These are phyloP conservation scores for Tagetes patula DNA, from an alignment of 129 eudicot species.

Conservation along the genomic window DNA sequence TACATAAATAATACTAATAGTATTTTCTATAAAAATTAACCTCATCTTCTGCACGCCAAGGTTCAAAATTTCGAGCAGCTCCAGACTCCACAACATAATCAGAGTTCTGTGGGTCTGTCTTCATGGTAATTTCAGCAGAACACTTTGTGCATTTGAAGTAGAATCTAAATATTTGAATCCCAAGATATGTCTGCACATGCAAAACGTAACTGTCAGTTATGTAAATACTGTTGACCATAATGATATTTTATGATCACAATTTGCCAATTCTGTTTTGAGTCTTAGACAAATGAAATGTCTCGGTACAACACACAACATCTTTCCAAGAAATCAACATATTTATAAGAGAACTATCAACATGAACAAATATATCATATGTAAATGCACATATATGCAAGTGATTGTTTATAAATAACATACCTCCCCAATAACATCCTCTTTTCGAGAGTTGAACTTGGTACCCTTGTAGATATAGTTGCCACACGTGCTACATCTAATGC, in stretches of 20 bases:
- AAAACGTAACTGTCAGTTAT: conserved; percentile 8
- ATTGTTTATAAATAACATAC: conserved; percentile 22
- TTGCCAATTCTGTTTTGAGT: background rate
- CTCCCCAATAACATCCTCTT: conserved; percentile 77
- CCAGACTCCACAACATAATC: conserved; percentile 69
- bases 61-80: conserved; percentile 68
- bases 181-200: conserved; percentile 63
- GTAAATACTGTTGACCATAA: background rate
- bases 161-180: conserved; percentile 74
- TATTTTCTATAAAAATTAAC: conserved; percentile 21
- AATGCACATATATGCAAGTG: background rate
- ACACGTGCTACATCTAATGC: conserved; percentile 64
- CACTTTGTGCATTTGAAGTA: conserved; percentile 78
- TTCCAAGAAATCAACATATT: background rate
- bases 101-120: conserved; percentile 81
- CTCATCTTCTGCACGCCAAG: conserved; percentile 79
- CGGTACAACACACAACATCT: background rate
- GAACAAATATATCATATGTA: background rate
- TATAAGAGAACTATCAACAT: background rate
- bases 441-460: conserved; percentile 73
- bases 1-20: background rate
- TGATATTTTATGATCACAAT: background rate
- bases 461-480: conserved; percentile 73
- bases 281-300: background rate
- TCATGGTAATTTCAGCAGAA: conserved; percentile 63